phyloP scores from a whole-genome alignment of 2,329 filamentous ascomycete species.

The Fusarium neocosmosporiellum region DNA sequence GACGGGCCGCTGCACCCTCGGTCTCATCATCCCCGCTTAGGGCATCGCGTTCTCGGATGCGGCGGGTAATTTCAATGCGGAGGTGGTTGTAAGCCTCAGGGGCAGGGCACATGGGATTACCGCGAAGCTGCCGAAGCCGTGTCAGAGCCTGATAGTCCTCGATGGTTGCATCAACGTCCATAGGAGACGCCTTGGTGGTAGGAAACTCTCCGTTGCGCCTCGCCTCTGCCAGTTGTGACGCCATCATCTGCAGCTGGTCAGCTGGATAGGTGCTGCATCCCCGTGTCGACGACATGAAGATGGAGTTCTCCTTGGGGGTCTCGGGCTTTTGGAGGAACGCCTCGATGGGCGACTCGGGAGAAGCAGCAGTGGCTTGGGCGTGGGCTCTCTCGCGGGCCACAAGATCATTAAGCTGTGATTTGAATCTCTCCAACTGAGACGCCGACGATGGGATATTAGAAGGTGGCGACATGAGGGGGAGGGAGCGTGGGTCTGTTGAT shows the following conservation, averaged over 20 bases:
- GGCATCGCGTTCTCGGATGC: constrained; percentile 52
- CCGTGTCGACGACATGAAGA: not conserved
- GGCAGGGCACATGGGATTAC: constrained; percentile 21
- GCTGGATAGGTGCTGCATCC: constrained; percentile 7
- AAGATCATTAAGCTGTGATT: not conserved
- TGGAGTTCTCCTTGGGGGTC: not conserved
- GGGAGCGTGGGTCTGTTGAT: not conserved
- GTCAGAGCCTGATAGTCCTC: constrained; percentile 49
- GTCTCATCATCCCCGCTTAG: constrained; percentile 26
- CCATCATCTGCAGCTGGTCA: constrained; percentile 47
- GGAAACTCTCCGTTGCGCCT: constrained; percentile 49
- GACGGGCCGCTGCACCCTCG: constrained; percentile 34
- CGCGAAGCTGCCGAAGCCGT: constrained; percentile 44
- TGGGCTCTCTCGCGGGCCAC: not conserved
- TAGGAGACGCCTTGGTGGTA: constrained; percentile 39
- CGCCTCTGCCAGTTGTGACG: constrained; percentile 42
- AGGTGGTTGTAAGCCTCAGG: constrained; percentile 39
- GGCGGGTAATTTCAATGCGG: constrained; percentile 47
- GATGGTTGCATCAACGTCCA: constrained; percentile 41
- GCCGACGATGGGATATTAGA: not conserved
- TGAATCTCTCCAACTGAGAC: not conserved
- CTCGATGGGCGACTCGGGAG: constrained; percentile 37
- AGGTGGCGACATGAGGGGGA: constrained; percentile 7
- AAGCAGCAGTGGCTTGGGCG: not conserved
- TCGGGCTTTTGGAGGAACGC: constrained; percentile 10